These are phyloP conservation scores for Scedosporium dehoogii DNA, from an alignment of 2,329 filamentous ascomycete species.

Conservation along the genomic window DNA sequence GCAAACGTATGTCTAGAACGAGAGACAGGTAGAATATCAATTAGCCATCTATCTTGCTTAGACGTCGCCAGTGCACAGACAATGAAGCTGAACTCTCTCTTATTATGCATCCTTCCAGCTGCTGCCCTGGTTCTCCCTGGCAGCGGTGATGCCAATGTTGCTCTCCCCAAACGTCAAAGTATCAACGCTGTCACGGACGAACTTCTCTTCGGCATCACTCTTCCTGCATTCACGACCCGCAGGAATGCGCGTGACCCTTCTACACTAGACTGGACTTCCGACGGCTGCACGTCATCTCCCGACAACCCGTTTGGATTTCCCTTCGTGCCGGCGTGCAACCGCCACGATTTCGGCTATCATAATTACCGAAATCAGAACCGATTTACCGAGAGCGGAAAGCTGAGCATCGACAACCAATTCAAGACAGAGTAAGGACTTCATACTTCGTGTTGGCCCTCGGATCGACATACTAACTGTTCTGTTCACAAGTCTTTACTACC, in stretches of 20 bases:
- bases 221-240: constrained; percentile 29
- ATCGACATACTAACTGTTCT: too few species aligned
- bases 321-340: constrained; percentile 34
- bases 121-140: not conserved
- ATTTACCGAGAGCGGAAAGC: constrained; percentile 30
- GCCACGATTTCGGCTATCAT: constrained; percentile 47
- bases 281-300: constrained; percentile 31
- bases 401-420: constrained; percentile 41
- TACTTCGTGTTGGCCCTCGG: not conserved
- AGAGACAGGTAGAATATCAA: too few species aligned
- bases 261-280: constrained; percentile 28
- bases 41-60: too few species aligned
- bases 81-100: not conserved
- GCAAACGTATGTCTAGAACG: too few species aligned
- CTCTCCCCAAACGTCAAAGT: not conserved
- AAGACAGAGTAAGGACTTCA: constrained; percentile 26
- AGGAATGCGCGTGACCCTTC: constrained; percentile 29
- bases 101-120: not conserved
- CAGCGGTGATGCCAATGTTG: not conserved
- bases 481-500: constrained; percentile 22
- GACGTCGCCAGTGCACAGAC: not conserved
- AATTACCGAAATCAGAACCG: constrained; percentile 41
- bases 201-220: constrained; percentile 32
- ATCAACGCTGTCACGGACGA: constrained; percentile 27
- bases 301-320: constrained; percentile 34